Evolutionary conservation across 2,329 filamentous ascomycete genomes (phyloP), one percentile per base, ranked within the genome.

Genomic region (Sporothrix pallida): DNA sequence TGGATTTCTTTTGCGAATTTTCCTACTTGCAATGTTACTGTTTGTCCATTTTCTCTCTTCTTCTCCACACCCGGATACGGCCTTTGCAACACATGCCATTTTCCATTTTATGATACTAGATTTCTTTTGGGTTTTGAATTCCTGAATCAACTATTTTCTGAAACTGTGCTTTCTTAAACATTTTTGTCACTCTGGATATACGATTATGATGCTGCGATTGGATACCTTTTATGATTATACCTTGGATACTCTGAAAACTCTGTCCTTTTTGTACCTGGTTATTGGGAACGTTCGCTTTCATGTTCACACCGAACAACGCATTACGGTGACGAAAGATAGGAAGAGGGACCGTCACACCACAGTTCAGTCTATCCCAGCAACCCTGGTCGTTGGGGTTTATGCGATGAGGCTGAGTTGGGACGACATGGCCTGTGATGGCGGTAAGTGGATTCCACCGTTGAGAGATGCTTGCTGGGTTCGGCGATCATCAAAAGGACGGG

Each of bases 331-430:
- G 46, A 37, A 7, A 2, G 8, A 37, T 37, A 26, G 20, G 8
- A 26, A 15, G 31, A 46, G 65, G 46, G 46, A 9, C 23, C 63
- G 44, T 68, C 63, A 26, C 62, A 52, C 46, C 63, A 17, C 12
- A 20, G 63, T 37, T 37, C 7, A 37, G 46, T n/a, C 23, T 23
- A 37, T 44, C 13, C 37, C 37, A 23, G 13, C 31, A 44, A 3
- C 70, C 70, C 70, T 52, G 37, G 70, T 54, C 56, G 4, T 7
- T 10, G 3, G 23, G 37, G 5, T 63, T 71, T 44, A 71, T 71
- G 70, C 70, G 50, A 48, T 13, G 44, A 46, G 71, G 71, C 71
- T 54, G 50, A 67, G 62, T 68, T 72, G 50, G 71, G 62, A 72
- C 50, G 71, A 72, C 10, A 52, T 31, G 46, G 13, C 42, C 56